These are phyloP conservation scores for Silene vulgaris DNA, from an alignment of 179 eudicot species.

Conservation along the genomic window DNA sequence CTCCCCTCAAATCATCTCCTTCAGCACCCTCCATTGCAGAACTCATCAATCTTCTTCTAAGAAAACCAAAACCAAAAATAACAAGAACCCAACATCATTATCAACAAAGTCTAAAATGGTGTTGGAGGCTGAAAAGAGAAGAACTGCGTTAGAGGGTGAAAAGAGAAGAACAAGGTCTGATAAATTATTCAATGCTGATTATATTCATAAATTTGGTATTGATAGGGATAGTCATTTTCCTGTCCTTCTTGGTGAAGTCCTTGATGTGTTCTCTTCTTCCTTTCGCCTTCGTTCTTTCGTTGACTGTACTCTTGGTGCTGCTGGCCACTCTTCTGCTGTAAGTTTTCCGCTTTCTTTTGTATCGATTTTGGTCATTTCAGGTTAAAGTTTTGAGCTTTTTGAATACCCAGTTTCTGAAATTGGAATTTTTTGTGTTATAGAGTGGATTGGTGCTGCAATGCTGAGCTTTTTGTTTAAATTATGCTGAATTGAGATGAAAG, in stretches of 20 bases:
- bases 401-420: not conserved
- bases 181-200: conserved; percentile 57
- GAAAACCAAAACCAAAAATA: conserved; percentile 8
- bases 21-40: conserved; percentile 18
- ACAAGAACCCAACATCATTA: not conserved
- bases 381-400: conserved; percentile 1
- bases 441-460: not conserved
- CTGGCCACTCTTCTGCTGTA: conserved; percentile 85
- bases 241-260: conserved; percentile 83
- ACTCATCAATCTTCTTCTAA: not conserved
- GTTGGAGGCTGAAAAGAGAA: conserved; percentile 44
- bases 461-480: not conserved
- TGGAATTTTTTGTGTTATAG: not conserved
- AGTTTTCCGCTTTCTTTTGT: conserved; percentile 13
- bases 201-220: conserved; percentile 36
- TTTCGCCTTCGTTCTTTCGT: conserved; percentile 53
- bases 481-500: conserved; percentile 3
- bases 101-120: conserved; percentile 20
- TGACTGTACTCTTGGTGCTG: conserved; percentile 94
- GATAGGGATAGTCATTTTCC: conserved; percentile 64
- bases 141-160: conserved; percentile 43
- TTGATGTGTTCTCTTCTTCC: conserved; percentile 62
- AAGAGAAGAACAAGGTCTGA: conserved; percentile 84
- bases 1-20: conserved; percentile 24
- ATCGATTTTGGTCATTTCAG: not conserved